Evolutionary conservation across 148 eudicot genomes (phyloP).

Genomic region (Rhododendron ovatum): DNA sequence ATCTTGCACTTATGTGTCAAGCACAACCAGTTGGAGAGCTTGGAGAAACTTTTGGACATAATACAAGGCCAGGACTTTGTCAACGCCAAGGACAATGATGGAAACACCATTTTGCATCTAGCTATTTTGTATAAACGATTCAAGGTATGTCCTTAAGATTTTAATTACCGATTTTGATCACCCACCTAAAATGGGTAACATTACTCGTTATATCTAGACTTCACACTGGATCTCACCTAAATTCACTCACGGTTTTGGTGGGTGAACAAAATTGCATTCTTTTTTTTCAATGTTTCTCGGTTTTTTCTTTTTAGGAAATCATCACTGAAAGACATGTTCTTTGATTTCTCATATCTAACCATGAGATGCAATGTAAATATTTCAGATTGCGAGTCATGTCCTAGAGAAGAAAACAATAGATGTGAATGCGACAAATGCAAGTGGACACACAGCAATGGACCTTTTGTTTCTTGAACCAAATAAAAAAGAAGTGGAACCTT

Average conservation of each 20-base stretch:
- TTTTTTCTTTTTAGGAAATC: too few species aligned
- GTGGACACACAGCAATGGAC: conserved; percentile 14
- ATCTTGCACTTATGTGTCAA: conserved; percentile 32
- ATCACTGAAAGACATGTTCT: not conserved
- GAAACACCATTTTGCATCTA: not conserved
- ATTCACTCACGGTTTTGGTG: too few species aligned
- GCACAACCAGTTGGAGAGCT: conserved; percentile 5
- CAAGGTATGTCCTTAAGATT: not conserved
- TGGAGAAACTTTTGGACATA: conserved; percentile 10
- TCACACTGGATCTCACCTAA: too few species aligned
- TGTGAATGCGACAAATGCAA: not conserved
- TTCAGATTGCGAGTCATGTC: conserved; percentile 3
- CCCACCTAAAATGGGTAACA: not conserved
- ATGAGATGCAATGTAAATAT: not conserved
- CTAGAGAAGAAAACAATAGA: not conserved
- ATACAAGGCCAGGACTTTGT: not conserved
- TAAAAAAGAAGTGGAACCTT: too few species aligned
- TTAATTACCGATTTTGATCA: not conserved
- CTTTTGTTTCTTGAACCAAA: too few species aligned
- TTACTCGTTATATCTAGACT: not conserved
- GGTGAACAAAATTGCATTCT: too few species aligned
- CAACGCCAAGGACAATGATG: not conserved
- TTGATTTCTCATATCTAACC: not conserved
- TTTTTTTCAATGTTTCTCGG: too few species aligned
- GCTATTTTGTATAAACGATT: not conserved